Conservation (phyloP, 2,329 filamentous ascomycete genomes). For the Penicillium hordei region DNA sequence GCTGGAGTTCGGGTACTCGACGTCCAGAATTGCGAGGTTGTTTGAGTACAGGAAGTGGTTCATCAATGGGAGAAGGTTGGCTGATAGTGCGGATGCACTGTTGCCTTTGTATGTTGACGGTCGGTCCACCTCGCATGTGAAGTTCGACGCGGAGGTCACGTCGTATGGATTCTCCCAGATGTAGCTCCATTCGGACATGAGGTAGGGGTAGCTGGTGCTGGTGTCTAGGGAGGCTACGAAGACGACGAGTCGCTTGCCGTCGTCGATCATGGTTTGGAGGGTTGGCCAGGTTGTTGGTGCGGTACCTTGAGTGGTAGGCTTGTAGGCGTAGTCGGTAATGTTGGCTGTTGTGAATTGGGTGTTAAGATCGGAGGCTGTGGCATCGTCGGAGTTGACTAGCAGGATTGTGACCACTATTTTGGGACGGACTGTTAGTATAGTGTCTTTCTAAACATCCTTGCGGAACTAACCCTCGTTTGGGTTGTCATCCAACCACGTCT, state of each 20-base stretch:
- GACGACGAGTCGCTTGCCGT: conserved; percentile 64
- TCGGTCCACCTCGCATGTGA: conserved; percentile 70
- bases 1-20: conserved; percentile 62
- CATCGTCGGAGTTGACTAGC: conserved; percentile 68
- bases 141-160: conserved; percentile 60
- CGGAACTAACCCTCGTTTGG: conserved; percentile 56
- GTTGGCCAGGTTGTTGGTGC: conserved; percentile 64
- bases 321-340: conserved; percentile 63
- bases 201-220: conserved; percentile 41
- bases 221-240: conserved; percentile 60
- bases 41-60: conserved; percentile 76
- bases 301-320: conserved; percentile 47
- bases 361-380: conserved; percentile 56
- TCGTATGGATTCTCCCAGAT: conserved; percentile 74
- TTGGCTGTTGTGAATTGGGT: conserved; percentile 57
- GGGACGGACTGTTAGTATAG: conserved; percentile 10
- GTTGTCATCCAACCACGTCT: conserved; percentile 67
- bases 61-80: conserved; percentile 66
- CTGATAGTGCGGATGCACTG: conserved; percentile 51
- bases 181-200: conserved; percentile 46
- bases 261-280: conserved; percentile 65
- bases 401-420: conserved; percentile 66
- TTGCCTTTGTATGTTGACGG: conserved; percentile 56
- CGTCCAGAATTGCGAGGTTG: conserved; percentile 47
- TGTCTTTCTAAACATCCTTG: not conserved